phyloP scores from a whole-genome alignment of 2,329 filamentous ascomycete species.

The Phialemoniopsis sp. region DNA sequence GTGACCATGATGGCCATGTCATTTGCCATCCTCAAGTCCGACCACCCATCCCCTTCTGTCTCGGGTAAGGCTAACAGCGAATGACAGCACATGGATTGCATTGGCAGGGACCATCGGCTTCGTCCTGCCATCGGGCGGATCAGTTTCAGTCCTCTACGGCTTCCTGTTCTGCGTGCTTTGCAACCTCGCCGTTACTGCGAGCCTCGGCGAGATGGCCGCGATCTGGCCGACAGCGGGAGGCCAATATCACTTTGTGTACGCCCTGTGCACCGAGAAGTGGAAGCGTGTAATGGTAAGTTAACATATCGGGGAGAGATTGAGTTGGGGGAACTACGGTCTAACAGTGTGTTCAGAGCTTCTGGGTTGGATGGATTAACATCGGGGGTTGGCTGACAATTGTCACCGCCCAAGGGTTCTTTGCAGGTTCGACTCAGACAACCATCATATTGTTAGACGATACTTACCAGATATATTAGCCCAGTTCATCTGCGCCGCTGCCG shows the following conservation, averaged over 20 bases:
- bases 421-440: slow-evolving; percentile 18
- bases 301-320: too few species aligned
- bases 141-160: slow-evolving; percentile 36
- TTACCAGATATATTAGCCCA: slow-evolving; percentile 32
- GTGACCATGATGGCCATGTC: slow-evolving; percentile 34
- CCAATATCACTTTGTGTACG: slow-evolving; percentile 40
- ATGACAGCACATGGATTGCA: slow-evolving; percentile 30
- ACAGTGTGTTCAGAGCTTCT: slow-evolving; percentile 28
- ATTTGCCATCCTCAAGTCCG: slow-evolving; percentile 36
- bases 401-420: slow-evolving; percentile 37
- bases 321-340: too few species aligned
- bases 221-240: slow-evolving; percentile 42
- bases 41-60: background rate
- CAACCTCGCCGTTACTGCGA: slow-evolving; percentile 34
- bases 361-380: slow-evolving; percentile 40
- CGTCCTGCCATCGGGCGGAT: slow-evolving; percentile 34
- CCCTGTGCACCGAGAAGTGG: slow-evolving; percentile 31
- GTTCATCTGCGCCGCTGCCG: slow-evolving; percentile 35
- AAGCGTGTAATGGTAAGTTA: slow-evolving; percentile 25
- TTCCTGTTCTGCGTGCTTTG: slow-evolving; percentile 41
- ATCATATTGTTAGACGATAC: too few species aligned
- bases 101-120: slow-evolving; percentile 36
- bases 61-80: background rate
- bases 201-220: slow-evolving; percentile 35
- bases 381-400: slow-evolving; percentile 39